Evolutionary conservation across 768 basidiomycete species (phyloP).

Genomic region (Suillus subaureus): DNA sequence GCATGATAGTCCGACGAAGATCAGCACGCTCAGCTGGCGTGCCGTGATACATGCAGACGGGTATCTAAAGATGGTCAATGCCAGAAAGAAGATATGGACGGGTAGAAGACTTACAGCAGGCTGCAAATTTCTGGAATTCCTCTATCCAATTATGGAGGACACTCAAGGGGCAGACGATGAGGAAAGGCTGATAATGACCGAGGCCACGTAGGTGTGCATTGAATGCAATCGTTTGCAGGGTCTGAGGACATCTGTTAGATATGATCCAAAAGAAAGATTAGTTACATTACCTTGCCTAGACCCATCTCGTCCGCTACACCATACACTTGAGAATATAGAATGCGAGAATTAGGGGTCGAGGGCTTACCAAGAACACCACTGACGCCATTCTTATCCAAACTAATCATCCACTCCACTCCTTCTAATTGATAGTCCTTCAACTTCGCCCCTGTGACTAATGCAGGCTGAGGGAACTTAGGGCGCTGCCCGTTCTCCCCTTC

Average conservation of each 20-base stretch:
- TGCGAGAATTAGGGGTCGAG: slow-evolving; percentile 20
- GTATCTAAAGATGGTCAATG: slow-evolving; percentile 55
- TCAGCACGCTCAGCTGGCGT: slow-evolving; percentile 78
- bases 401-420: slow-evolving; percentile 95
- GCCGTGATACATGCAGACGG: slow-evolving; percentile 92
- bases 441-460: slow-evolving; percentile 79
- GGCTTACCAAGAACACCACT: slow-evolving; percentile 73
- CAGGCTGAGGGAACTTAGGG: slow-evolving; percentile 67
- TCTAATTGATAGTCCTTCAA: slow-evolving; percentile 92
- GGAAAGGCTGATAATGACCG: slow-evolving; percentile 70
- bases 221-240: slow-evolving; percentile 93
- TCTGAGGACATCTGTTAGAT: slow-evolving; percentile 48
- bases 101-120: slow-evolving; percentile 56
- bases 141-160: slow-evolving; percentile 91
- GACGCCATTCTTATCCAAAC: slow-evolving; percentile 82
- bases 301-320: slow-evolving; percentile 91
- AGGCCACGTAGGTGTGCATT: slow-evolving; percentile 84
- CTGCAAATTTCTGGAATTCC: slow-evolving; percentile 84
- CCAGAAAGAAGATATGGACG: slow-evolving; percentile 1
- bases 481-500: slow-evolving; percentile 13
- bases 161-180: slow-evolving; percentile 91
- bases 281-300: slow-evolving; percentile 68
- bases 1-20: slow-evolving; percentile 66
- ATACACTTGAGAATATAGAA: background rate
- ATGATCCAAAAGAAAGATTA: slow-evolving; percentile 4